These are phyloP conservation scores for Chlorella sp. DNA, from an alignment of 139 green algal species.

Conservation along the genomic window DNA sequence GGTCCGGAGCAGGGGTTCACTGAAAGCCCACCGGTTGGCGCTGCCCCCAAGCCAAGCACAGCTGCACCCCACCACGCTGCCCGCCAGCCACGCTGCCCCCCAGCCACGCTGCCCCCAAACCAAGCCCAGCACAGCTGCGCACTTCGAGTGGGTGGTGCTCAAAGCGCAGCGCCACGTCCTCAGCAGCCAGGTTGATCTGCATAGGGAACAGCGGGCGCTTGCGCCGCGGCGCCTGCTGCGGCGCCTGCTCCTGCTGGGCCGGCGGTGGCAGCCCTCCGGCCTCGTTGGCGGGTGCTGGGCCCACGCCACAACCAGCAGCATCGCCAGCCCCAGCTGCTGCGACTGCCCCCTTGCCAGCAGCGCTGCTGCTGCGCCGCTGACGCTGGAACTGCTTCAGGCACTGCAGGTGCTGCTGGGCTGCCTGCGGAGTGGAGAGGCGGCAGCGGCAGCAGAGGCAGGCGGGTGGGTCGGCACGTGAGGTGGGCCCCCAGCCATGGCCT, in stretches of 20 bases:
- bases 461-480: too few species aligned
- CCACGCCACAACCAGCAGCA: too few species aligned
- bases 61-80: too few species aligned
- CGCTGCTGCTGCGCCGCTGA: slow-evolving; percentile 8
- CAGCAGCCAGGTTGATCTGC: slow-evolving; percentile 51
- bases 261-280: too few species aligned
- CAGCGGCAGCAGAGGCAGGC: too few species aligned
- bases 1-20: background rate
- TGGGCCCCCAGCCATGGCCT: too few species aligned
- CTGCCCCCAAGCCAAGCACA: too few species aligned
- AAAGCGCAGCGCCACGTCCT: slow-evolving; percentile 55
- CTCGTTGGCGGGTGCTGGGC: too few species aligned
- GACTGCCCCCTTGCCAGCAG: background rate
- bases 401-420: slow-evolving; percentile 23
- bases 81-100: too few species aligned
- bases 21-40: background rate
- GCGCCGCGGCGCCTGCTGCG: background rate
- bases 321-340: background rate
- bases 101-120: background rate
- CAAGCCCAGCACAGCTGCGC: background rate
- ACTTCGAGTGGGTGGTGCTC: slow-evolving; percentile 78
- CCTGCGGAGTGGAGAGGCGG: background rate
- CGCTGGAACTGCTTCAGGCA: background rate
- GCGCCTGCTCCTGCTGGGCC: background rate
- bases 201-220: slow-evolving; percentile 38